phyloP scores from a whole-genome alignment of 805 yeast species.

The Candida endomychidarum region DNA sequence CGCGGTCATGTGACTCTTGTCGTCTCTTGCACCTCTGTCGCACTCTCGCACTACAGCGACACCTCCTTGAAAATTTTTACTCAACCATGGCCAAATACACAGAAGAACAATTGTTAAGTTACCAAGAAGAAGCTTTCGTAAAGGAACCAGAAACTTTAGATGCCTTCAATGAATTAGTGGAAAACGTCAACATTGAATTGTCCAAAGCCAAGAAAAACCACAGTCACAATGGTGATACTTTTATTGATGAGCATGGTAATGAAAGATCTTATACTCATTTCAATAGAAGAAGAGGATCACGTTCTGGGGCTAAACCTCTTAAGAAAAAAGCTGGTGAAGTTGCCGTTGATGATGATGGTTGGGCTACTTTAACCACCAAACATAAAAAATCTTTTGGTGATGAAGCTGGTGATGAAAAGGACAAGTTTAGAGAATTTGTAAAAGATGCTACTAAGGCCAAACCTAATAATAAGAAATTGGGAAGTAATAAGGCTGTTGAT shows the following conservation, averaged over 20 bases:
- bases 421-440: slow-evolving; percentile 44
- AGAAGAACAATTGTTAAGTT: slow-evolving; percentile 63
- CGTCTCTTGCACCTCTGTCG: not conserved
- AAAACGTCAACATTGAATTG: slow-evolving; percentile 54
- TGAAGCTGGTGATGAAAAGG: slow-evolving; percentile 48
- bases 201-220: slow-evolving; percentile 22
- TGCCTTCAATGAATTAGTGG: slow-evolving; percentile 65
- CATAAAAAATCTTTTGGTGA: slow-evolving; percentile 52
- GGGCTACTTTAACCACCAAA: slow-evolving; percentile 61
- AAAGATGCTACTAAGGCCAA: slow-evolving; percentile 51
- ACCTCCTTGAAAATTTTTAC: slow-evolving; percentile 9
- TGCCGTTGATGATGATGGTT: slow-evolving; percentile 75
- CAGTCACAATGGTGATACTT: slow-evolving; percentile 42
- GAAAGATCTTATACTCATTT: slow-evolving; percentile 46
- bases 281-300: slow-evolving; percentile 65
- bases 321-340: slow-evolving; percentile 54
- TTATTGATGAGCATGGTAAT: slow-evolving; percentile 45
- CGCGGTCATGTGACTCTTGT: too few species aligned
- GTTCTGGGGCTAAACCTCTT: slow-evolving; percentile 48
- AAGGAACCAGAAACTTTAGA: slow-evolving; percentile 65
- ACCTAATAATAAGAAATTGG: slow-evolving; percentile 73
- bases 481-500: slow-evolving; percentile 72
- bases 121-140: slow-evolving; percentile 55
- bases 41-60: not conserved
- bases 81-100: slow-evolving; percentile 57